Percentiles rank a stretch among this genome's conserved stretches.
Conservation (phyloP, 495 filamentous ascomycete species). For the Staphylotrichum longicolle region DNA sequence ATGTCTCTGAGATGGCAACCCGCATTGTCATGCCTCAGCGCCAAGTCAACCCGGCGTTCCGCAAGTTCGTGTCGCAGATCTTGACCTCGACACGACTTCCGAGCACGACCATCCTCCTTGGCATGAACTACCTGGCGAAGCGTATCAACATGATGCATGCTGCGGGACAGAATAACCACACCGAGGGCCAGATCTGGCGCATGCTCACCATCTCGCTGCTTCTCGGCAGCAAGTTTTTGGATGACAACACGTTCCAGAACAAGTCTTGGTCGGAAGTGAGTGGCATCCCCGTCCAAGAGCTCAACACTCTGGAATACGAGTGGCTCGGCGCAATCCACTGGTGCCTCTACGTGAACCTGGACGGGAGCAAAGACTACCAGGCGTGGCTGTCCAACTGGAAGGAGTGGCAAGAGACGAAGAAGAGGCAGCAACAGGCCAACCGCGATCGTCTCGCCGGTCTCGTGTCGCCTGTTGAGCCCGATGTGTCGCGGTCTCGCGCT, state of each 20-base stretch:
- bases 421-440: constrained; percentile 50
- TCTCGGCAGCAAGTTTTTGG: constrained; percentile 95
- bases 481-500: constrained; percentile 41
- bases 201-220: constrained; percentile 87
- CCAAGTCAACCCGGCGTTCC: constrained; percentile 71
- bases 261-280: constrained; percentile 98
- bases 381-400: constrained; percentile 85
- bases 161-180: constrained; percentile 53
- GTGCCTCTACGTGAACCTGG: constrained; percentile 84
- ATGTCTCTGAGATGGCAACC: constrained; percentile 88
- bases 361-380: constrained; percentile 75
- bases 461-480: constrained; percentile 66
- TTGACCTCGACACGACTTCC: constrained; percentile 91
- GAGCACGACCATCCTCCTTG: constrained; percentile 90
- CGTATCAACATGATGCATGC: constrained; percentile 73
- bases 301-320: constrained; percentile 88
- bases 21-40: constrained; percentile 71
- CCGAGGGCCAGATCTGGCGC: constrained; percentile 77
- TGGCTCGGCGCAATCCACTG: constrained; percentile 85
- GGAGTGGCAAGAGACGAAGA: constrained; percentile 66
- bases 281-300: constrained; percentile 79
- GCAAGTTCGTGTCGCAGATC: constrained; percentile 93
- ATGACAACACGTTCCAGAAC: constrained; percentile 99
- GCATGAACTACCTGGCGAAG: constrained; percentile 83
- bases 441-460: constrained; percentile 56